Percentiles rank a stretch among this genome's conserved stretches.
These are phyloP conservation scores for Aspergillus fumigatus DNA, from an alignment of 2,329 filamentous ascomycete species.

Conservation along the genomic window DNA sequence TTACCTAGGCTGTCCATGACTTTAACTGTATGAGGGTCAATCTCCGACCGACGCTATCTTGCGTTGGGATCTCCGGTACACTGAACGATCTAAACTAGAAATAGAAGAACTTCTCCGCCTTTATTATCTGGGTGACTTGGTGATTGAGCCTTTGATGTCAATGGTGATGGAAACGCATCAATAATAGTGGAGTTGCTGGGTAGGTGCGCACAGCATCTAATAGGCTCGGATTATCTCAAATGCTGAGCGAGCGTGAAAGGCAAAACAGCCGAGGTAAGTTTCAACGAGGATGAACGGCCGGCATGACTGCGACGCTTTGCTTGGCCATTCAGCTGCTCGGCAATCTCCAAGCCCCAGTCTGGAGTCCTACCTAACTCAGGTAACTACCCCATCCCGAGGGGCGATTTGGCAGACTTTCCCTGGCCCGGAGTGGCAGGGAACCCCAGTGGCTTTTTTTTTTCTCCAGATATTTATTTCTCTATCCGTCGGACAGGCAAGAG, in stretches of 20 bases:
- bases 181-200: background rate
- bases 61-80: background rate
- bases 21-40: background rate
- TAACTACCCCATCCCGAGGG: background rate
- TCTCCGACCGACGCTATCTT: background rate
- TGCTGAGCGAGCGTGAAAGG: background rate
- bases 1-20: background rate
- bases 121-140: too few relatives aligned
- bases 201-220: background rate
- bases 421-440: background rate
- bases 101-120: too few relatives aligned
- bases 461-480: background rate
- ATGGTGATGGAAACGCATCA: background rate
- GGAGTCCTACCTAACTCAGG: background rate
- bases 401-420: background rate
- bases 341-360: background rate
- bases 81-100: background rate
- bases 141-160: background rate
- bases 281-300: background rate
- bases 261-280: constrained; percentile 33
- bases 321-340: background rate
- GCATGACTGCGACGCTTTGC: background rate
- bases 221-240: too few relatives aligned
- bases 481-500: background rate
- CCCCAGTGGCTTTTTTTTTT: background rate